phyloP scores from a whole-genome alignment of 2,329 filamentous ascomycete species.

The Aureobasidium sp. region DNA sequence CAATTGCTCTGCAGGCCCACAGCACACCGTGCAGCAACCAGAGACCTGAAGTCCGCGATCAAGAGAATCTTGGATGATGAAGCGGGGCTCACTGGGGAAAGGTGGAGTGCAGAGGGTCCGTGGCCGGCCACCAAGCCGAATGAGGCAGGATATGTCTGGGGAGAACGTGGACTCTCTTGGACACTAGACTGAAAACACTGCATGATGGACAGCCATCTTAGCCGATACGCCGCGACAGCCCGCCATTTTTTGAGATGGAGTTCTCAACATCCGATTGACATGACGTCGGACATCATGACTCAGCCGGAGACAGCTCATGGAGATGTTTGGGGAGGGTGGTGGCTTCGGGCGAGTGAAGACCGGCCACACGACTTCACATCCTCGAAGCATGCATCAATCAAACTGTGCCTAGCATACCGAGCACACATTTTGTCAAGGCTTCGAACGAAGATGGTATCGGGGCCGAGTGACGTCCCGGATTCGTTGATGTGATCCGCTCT shows the following conservation, averaged over 20 bases:
- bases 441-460: neutral
- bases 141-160: neutral
- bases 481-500: neutral
- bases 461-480: neutral
- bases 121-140: neutral
- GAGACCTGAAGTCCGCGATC: neutral
- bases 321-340: neutral
- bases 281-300: constrained; percentile 7
- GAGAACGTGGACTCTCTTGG: too few relatives aligned
- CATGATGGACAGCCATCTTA: constrained; percentile 6
- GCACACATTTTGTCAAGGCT: neutral
- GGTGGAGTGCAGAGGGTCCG: neutral
- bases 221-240: neutral
- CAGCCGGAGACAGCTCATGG: neutral
- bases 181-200: neutral
- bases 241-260: neutral
- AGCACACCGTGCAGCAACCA: neutral
- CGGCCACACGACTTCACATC: neutral
- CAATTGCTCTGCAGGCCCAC: constrained; percentile 4
- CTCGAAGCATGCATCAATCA: neutral
- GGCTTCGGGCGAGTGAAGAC: neutral
- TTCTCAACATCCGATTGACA: neutral
- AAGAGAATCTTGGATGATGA: neutral
- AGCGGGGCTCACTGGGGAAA: neutral
- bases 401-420: neutral